Conservation (phyloP, 768 basidiomycete species). For the Leccinum variicolor region DNA sequence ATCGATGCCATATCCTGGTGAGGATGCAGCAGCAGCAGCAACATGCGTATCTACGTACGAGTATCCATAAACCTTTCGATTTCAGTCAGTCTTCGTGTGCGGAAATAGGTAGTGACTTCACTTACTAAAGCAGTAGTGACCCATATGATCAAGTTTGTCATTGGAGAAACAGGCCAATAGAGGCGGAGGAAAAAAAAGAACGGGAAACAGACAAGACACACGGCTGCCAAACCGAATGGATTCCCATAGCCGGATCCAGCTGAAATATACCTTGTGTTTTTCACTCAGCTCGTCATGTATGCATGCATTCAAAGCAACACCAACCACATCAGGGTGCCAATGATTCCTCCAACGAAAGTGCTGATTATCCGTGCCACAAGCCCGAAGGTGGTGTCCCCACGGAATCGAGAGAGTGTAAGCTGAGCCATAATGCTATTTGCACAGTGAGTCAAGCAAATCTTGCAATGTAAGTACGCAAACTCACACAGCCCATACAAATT, state of each 20-base stretch:
- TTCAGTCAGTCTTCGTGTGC: not conserved
- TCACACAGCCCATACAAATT: conserved; percentile 71
- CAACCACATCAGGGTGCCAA: conserved; percentile 68
- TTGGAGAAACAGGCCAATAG: conserved; percentile 70
- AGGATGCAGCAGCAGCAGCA: conserved; percentile 36
- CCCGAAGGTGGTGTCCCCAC: conserved; percentile 72
- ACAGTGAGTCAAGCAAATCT: not conserved
- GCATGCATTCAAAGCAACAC: conserved; percentile 11
- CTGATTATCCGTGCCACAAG: conserved; percentile 56
- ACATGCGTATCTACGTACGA: conserved; percentile 65
- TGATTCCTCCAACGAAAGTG: conserved; percentile 62
- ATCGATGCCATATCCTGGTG: conserved; percentile 55
- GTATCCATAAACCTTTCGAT: conserved; percentile 60
- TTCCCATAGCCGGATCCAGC: conserved; percentile 57
- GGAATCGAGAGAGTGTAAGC: conserved; percentile 64
- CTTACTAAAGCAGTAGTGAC: conserved; percentile 60
- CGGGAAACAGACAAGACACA: conserved; percentile 67
- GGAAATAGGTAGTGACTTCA: not conserved
- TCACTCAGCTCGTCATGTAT: not conserved
- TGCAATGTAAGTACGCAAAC: conserved; percentile 13
- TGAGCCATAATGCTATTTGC: conserved; percentile 66
- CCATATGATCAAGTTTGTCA: conserved; percentile 69
- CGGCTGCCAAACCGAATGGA: conserved; percentile 67
- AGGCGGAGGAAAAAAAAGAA: conserved; percentile 67
- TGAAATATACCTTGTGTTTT: conserved; percentile 59